Conservation (phyloP, 2,329 filamentous ascomycete species). For the Orbilia ellipsospora region DNA sequence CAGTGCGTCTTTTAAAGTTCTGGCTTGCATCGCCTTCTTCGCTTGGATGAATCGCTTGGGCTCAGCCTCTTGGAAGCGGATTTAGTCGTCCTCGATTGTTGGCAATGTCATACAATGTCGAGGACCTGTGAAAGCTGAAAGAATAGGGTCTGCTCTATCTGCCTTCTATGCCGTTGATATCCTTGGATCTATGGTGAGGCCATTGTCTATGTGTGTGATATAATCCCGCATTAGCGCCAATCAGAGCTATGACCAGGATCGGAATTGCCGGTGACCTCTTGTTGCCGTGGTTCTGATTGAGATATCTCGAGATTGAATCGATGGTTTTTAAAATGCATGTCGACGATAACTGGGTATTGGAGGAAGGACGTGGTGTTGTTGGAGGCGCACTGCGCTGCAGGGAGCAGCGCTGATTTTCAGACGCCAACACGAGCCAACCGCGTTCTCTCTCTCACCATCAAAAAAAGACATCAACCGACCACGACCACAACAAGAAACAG, state of each 20-base stretch:
- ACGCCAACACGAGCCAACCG: conserved; percentile 31
- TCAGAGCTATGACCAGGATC: no score
- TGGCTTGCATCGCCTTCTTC: conserved; percentile 36
- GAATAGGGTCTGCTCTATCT: not conserved
- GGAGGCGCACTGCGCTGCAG: not conserved
- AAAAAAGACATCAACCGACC: not conserved
- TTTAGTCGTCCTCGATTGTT: not conserved
- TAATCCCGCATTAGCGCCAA: no score
- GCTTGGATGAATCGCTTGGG: conserved; percentile 24
- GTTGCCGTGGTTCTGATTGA: not conserved
- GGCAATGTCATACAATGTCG: not conserved
- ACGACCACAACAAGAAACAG: not conserved
- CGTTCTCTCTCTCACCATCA: not conserved
- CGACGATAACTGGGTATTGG: no score
- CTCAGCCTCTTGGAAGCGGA: conserved; percentile 39
- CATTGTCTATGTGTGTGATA: not conserved
- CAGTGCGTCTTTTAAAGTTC: conserved; percentile 6
- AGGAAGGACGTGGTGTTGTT: not conserved
- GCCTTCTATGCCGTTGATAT: not conserved
- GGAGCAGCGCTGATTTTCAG: not conserved
- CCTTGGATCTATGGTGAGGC: not conserved
- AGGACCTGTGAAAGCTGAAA: conserved; percentile 21
- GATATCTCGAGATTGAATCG: no score
- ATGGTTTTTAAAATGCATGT: no score
- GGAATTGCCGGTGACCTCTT: not conserved